These are phyloP conservation scores for Rhododendron molle DNA, from an alignment of 148 eudicot species.

Conservation along the genomic window DNA sequence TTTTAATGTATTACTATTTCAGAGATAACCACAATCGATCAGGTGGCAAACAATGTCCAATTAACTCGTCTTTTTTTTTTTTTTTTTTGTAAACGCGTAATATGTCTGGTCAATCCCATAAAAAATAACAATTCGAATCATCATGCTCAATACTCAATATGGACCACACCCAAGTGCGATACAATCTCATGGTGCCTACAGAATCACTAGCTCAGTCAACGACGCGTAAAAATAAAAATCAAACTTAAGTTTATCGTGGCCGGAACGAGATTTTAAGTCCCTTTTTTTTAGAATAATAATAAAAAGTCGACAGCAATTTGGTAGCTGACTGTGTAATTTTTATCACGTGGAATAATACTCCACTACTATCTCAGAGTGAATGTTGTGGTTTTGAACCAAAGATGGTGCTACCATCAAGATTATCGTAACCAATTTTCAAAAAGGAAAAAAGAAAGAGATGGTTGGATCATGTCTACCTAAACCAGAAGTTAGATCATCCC, in stretches of 20 bases:
- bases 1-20: no score
- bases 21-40: no score
- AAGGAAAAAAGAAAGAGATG: not conserved
- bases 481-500: not conserved
- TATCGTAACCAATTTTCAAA: no score
- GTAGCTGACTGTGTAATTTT: not conserved
- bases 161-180: no score
- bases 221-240: no score
- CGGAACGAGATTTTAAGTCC: not conserved
- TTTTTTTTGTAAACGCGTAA: not conserved
- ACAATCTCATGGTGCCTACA: not conserved
- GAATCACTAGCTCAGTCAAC: not conserved
- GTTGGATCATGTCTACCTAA: not conserved
- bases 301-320: not conserved
- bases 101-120: not conserved
- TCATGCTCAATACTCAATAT: not conserved
- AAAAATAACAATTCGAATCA: not conserved
- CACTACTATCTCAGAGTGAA: not conserved
- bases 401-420: not conserved
- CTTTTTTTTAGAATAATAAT: no score
- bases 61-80: not conserved
- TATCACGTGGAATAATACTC: not conserved
- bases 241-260: not conserved
- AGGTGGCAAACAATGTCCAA: not conserved
- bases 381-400: not conserved